Evolutionary conservation across 225 moss, liverwort and hornwort species (phyloP).

Genomic region (Polytrichum commune): DNA sequence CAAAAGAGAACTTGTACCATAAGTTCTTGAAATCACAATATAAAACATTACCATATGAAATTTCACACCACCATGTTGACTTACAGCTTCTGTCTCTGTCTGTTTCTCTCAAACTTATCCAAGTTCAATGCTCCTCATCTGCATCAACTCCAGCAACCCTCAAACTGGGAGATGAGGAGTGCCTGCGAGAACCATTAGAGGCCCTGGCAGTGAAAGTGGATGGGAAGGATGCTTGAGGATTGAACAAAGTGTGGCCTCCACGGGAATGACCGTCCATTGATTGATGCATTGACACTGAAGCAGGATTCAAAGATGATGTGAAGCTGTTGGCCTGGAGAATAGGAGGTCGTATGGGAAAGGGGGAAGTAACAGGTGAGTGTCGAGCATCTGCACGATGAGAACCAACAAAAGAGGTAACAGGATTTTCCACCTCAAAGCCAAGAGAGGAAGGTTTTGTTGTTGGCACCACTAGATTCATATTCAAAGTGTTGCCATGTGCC

Average conservation of each 20-base stretch:
- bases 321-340: slow-evolving; percentile 9
- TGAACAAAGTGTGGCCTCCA: not conserved
- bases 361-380: slow-evolving; percentile 7
- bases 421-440: slow-evolving; percentile 27
- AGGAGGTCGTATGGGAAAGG: slow-evolving; percentile 27
- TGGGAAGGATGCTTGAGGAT: not conserved
- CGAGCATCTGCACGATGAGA: not conserved
- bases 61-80: too few relatives aligned
- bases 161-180: slow-evolving; percentile 5
- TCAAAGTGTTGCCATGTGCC: slow-evolving; percentile 26
- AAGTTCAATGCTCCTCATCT: slow-evolving; percentile 14
- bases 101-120: too few relatives aligned
- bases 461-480: slow-evolving; percentile 10
- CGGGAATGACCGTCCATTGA: not conserved
- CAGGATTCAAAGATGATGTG: slow-evolving; percentile 20
- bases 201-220: not conserved
- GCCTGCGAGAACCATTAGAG: slow-evolving; percentile 19
- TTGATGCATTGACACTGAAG: slow-evolving; percentile 11
- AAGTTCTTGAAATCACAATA: too few relatives aligned
- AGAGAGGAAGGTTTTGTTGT: slow-evolving; percentile 28
- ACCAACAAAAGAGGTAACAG: not conserved
- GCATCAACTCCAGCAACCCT: slow-evolving; percentile 7
- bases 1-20: too few relatives aligned
- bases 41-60: too few relatives aligned
- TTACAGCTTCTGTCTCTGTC: too few relatives aligned